Evolutionary conservation across 805 yeast species (phyloP), one percentile per base, ranked within the genome.

Genomic region (Lipomyces chichibuensis): DNA sequence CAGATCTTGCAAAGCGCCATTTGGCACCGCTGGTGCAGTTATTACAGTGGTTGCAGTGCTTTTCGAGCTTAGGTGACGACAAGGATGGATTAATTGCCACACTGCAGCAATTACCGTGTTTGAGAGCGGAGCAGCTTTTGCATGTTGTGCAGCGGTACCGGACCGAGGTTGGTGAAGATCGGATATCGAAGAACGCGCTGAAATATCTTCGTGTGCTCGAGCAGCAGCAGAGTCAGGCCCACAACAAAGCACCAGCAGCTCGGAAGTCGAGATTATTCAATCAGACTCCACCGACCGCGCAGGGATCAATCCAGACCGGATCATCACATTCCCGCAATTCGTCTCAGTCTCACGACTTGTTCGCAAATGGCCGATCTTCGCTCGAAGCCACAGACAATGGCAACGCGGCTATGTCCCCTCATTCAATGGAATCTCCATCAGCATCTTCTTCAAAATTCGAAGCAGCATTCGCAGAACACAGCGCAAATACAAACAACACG

Each of bases 31-130:
- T 90, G 0, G 84, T 89, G 62, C 93, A 94, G 76, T 77, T 94
- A 35, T 80, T 94, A 64, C 97, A 94, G 77, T 94, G 97, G 94
- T 79, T 93, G 60, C 98, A 93, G 77, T 89, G 94, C 55, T 85
- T 92, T 77, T 85, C 96, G 0, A 85, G 89, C 14, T 79, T 93
- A 57, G 83, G 83, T 20, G 87, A 86, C 66, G 84, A 80, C 66
- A 78, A 77, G 69, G 76, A 79, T 39, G 77, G 77, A 43, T 78
- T 81, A 14, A 72, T 77, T 17, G 79, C 80, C 6, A 78, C 82
- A 0, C 67, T 82, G 37, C 89, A 87, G 65, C 92, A 88, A 63
- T 80, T 87, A 51, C 81, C 90, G 61, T 82, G 84, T 7, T 80
- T 95, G 65, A 88, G 89, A 63, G 87, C 91, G 29, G 79, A 80